Percentiles rank a stretch among this genome's conserved stretches.
phyloP scores from a whole-genome alignment of 192 early-diverging fungal species.

The Coemansia sp. region DNA sequence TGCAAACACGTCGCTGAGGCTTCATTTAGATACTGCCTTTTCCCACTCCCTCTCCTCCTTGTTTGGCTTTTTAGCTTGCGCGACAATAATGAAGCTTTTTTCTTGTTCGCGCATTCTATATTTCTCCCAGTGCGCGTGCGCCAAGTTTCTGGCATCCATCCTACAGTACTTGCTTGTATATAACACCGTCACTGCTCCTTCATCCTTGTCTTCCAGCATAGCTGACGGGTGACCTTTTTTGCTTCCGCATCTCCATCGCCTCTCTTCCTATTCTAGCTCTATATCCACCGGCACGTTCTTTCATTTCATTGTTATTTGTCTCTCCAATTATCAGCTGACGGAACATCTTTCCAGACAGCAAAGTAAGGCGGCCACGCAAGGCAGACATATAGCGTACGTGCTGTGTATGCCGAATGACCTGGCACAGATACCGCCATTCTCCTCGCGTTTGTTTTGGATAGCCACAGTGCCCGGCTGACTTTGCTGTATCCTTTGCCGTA shows the following conservation, averaged over 20 bases:
- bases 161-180: slow-evolving; percentile 4
- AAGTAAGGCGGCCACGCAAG: neutral
- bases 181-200: neutral
- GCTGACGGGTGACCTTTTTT: slow-evolving; percentile 4
- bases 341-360: neutral
- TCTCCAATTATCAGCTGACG: slow-evolving; percentile 2
- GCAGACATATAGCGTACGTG: neutral
- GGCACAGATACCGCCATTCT: neutral
- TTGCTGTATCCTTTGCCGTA: neutral
- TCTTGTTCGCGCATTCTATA: neutral
- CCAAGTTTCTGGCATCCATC: slow-evolving; percentile 1
- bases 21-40: slow-evolving; percentile 16
- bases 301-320: neutral
- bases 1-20: slow-evolving; percentile 2
- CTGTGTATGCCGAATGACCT: slow-evolving; percentile 2
- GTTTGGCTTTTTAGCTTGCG: slow-evolving; percentile 4
- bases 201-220: neutral
- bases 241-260: neutral
- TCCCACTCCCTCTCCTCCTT: neutral
- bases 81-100: neutral
- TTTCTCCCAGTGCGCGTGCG: neutral
- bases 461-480: neutral
- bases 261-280: neutral
- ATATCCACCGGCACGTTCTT: neutral
- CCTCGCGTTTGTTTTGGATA: neutral